Conservation (phyloP, 345 rosid genomes). For the Gossypium mustelinum region DNA sequence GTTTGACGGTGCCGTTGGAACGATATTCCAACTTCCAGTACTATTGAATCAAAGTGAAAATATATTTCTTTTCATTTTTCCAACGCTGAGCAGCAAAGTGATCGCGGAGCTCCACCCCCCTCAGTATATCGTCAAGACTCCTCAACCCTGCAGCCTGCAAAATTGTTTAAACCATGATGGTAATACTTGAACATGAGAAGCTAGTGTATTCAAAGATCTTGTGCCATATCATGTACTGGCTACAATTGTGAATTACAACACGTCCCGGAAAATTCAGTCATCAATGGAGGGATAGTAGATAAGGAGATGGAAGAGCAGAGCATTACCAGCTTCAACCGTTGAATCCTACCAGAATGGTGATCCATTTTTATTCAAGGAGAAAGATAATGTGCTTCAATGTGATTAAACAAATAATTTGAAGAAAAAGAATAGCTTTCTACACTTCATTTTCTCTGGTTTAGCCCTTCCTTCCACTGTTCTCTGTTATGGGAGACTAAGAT, state of each 20-base stretch:
- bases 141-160: conserved; percentile 33
- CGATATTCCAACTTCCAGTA: no score
- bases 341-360: background rate
- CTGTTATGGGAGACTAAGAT: background rate
- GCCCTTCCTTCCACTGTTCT: background rate
- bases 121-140: conserved; percentile 35
- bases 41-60: no score
- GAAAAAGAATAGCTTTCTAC: background rate
- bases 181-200: conserved; percentile 12
- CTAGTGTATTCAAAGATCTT: background rate
- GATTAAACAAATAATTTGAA: no score
- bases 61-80: no score
- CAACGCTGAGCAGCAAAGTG: conserved; percentile 19
- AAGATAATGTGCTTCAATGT: background rate
- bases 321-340: no score
- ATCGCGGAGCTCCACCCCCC: conserved; percentile 47
- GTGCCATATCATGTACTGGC: background rate
- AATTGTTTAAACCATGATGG: conserved; percentile 17
- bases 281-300: no score
- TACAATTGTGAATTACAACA: background rate
- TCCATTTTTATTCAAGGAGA: background rate
- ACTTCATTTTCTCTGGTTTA: background rate
- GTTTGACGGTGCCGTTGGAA: conserved; percentile 70
- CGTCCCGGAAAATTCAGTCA: no score
- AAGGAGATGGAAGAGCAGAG: no score